Conservation (phyloP, 2,329 filamentous ascomycete species). For the Dryadomyces quercivorus region DNA sequence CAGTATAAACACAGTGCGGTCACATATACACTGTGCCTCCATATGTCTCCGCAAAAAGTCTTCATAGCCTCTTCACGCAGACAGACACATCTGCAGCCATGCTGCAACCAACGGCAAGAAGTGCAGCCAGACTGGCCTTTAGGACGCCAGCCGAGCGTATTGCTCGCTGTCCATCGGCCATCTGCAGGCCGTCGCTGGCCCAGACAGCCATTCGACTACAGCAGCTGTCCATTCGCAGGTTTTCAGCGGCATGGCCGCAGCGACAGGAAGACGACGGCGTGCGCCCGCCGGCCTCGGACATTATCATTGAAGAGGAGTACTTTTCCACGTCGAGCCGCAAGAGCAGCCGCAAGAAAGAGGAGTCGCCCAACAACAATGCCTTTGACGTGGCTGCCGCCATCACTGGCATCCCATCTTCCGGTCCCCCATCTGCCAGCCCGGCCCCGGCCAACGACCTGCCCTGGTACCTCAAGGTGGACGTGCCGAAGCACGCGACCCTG, state of each 20-base stretch:
- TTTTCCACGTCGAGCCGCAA: no score
- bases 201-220: not conserved
- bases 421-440: no score
- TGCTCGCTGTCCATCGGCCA: not conserved
- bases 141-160: not conserved
- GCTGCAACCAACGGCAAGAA: constrained; percentile 7
- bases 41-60: not conserved
- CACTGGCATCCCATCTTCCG: no score
- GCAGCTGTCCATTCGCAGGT: not conserved
- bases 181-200: not conserved
- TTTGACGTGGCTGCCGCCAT: no score
- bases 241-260: not conserved
- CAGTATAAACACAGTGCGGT: not conserved
- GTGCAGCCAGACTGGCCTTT: constrained; percentile 2
- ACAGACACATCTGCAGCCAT: constrained; percentile 1
- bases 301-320: not conserved
- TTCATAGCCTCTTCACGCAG: not conserved
- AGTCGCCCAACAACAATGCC: no score
- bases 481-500: constrained; percentile 37
- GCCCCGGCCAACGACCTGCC: constrained; percentile 12
- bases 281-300: not conserved
- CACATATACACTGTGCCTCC: not conserved
- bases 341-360: no score
- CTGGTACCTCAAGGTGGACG: constrained; percentile 78
- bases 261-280: not conserved